A percentile compares a stretch with the other conserved stretches of the same genome.
Conservation (phyloP, 306 rosid genomes). For the Ziziphus jujuba region DNA sequence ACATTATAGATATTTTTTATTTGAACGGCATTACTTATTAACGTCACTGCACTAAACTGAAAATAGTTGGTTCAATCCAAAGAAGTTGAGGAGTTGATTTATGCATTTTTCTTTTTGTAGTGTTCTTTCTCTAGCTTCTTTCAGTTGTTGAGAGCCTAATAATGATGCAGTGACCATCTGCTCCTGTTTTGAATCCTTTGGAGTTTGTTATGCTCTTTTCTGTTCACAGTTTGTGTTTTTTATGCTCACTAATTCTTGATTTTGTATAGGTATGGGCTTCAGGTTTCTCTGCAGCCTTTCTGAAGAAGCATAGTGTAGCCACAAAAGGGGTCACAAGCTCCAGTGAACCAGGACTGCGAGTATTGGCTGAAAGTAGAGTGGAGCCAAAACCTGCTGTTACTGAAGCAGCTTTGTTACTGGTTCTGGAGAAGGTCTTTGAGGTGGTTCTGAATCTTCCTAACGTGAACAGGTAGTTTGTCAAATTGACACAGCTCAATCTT, state of each 20-base stretch:
- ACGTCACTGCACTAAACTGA: background rate
- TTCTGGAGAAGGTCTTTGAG: slow-evolving; percentile 71
- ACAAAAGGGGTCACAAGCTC: slow-evolving; percentile 56
- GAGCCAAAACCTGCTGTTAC: slow-evolving; percentile 72
- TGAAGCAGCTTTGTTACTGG: slow-evolving; percentile 70
- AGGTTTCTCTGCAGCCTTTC: slow-evolving; percentile 95
- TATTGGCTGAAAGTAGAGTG: slow-evolving; percentile 34
- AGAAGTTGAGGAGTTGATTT: background rate
- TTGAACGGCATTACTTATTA: too few relatives aligned
- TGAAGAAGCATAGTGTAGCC: slow-evolving; percentile 83
- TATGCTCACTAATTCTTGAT: slow-evolving; percentile 20
- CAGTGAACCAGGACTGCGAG: slow-evolving; percentile 42
- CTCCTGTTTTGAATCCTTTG: background rate
- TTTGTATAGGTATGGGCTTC: slow-evolving; percentile 90
- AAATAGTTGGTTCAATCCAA: background rate
- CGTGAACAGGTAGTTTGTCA: slow-evolving; percentile 66
- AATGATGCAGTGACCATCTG: too few relatives aligned
- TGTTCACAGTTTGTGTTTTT: background rate
- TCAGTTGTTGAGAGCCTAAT: too few relatives aligned
- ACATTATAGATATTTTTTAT: too few relatives aligned
- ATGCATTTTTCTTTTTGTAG: background rate
- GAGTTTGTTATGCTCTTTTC: background rate
- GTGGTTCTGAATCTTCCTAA: slow-evolving; percentile 82
- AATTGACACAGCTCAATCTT: background rate
- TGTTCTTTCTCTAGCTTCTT: background rate